Base-by-base conservation (phyloP, 306 rosid species). In the Benincasa hispida region DNA sequence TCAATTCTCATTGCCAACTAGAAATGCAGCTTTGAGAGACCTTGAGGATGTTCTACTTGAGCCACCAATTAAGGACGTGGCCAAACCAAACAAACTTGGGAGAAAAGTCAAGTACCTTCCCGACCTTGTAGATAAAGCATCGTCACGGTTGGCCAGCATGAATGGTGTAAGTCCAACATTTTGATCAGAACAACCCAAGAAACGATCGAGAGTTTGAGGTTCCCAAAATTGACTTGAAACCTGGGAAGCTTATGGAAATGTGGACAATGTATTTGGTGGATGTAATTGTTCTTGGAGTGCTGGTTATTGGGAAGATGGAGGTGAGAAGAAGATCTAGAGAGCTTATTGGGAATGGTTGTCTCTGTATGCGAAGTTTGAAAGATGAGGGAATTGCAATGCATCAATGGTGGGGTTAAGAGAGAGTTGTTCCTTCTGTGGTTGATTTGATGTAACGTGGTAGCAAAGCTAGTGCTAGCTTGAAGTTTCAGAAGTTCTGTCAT, bases 311-410 rank as follows among this genome's bases (percentile, higher is more conserved):
- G 60, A 86, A 85, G 50, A 89, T 85, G 19, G 81, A 85, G 19
- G 92, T 91, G 91, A 25, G 25, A 59, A 37, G 32, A 79, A 81
- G 65, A 45, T 81, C 59, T 81, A 77, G 34, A 91, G 88, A 76
- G 87, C 89, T 34, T 89, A 86, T 77, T 87, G 93, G 93, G 91
- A 87, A 70, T 89, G 92, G 66, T 74, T 89, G 67, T 84, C 87
- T 72, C 81, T 91, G 85, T 88, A 87, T 84, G 97, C 13, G 88
- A 78, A 87, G 80, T 80, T 77, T 91, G 18, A 87, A 76, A 76
- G 93, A 89, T 75, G 85, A 83, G 27, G 96, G 96, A 77, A 89
- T 88, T 81, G 91, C 88, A 30, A 91, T 88, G 5, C 91, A 91
- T 77, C 91, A 86, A 76, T 89, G 97, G 97, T 87, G 89, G 88